These are phyloP conservation scores for Omphalotus guepiniiformis DNA, from an alignment of 768 basidiomycete species.

Conservation along the genomic window DNA sequence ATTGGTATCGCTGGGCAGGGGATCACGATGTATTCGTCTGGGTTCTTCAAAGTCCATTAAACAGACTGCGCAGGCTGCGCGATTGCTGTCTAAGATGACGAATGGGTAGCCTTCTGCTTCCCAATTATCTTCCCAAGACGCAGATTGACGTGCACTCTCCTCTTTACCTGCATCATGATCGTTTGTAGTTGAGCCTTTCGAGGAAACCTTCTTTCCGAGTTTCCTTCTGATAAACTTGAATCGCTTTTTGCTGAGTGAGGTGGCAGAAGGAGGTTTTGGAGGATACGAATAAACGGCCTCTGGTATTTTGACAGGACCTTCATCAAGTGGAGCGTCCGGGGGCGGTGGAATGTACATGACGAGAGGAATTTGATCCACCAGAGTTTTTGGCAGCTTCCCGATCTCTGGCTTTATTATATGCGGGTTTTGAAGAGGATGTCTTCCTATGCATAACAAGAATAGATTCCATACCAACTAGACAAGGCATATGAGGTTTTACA, in stretches of 20 bases:
- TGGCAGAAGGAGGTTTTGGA: conserved; percentile 37
- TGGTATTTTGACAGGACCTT: conserved; percentile 37
- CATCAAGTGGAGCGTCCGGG: conserved; percentile 38
- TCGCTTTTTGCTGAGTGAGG: conserved; percentile 32
- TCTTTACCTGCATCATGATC: conserved; percentile 8
- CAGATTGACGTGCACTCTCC: conserved; percentile 24
- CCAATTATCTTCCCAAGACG: conserved; percentile 77
- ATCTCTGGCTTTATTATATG: conserved; percentile 74
- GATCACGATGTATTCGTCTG: conserved; percentile 26
- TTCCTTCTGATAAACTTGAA: conserved; percentile 49
- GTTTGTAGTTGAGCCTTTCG: conserved; percentile 15
- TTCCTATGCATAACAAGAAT: conserved; percentile 71
- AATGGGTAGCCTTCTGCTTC: conserved; percentile 76
- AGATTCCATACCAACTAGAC: conserved; percentile 72
- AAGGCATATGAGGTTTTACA: not conserved
- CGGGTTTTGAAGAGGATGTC: conserved; percentile 75
- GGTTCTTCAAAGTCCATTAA: conserved; percentile 84
- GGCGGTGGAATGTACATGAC: conserved; percentile 85
- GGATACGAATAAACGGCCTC: conserved; percentile 57
- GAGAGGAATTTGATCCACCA: conserved; percentile 77
- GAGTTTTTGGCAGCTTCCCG: conserved; percentile 62
- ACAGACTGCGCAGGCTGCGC: conserved; percentile 82
- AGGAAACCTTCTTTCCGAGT: conserved; percentile 16
- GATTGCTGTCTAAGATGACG: conserved; percentile 75
- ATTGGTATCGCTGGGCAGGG: conserved; percentile 14